A percentile compares a stretch with the other conserved stretches of the same genome.
These are phyloP conservation scores for Gracilaria caudata DNA, from an alignment of 23 red algal species.

Conservation along the genomic window DNA sequence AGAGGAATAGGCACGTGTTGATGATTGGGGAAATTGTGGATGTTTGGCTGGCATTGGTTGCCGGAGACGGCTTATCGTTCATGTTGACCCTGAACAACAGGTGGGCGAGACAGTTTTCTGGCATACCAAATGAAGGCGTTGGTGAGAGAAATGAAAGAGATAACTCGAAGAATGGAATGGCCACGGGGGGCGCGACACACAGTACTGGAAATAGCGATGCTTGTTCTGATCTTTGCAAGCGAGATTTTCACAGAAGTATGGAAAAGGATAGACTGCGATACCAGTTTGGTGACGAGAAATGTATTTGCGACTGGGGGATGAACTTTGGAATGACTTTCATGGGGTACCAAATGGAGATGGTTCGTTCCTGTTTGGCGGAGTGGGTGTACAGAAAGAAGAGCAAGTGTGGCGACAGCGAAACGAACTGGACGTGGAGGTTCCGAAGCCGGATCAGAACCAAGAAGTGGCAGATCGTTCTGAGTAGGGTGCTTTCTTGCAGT, in stretches of 20 bases:
- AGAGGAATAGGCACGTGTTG: conserved; percentile 1
- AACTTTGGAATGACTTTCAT: conserved; percentile 20
- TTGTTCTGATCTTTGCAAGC: background rate
- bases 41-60: conserved; percentile 1
- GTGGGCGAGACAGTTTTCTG: background rate
- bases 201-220: background rate
- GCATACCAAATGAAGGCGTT: background rate
- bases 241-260: background rate
- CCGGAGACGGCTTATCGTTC: conserved; percentile 2
- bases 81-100: background rate
- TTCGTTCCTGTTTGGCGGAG: background rate
- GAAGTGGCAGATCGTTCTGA: background rate
- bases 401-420: background rate
- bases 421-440: background rate
- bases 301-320: background rate
- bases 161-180: background rate
- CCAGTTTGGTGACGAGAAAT: conserved; percentile 18
- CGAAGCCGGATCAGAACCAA: background rate
- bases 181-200: no score
- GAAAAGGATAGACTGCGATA: conserved; percentile 1
- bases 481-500: background rate
- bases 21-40: background rate
- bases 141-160: background rate
- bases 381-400: conserved; percentile 4
- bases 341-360: background rate